Conservation (phyloP, 768 basidiomycete genomes). For the Leccinum rimulosum region DNA sequence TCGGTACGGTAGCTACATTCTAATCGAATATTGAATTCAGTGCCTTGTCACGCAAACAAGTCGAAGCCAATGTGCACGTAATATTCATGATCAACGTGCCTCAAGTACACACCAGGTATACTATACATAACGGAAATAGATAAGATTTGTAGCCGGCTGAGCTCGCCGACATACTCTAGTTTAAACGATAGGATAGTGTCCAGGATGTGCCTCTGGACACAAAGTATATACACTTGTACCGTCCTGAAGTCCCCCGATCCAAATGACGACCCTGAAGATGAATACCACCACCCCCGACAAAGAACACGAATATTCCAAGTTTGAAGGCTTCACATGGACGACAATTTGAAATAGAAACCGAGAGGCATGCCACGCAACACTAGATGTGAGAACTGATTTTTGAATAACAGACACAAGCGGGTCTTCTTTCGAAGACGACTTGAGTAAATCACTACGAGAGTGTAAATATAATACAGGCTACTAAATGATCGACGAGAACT, state of each 20-base stretch:
- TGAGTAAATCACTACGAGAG: slow-evolving; percentile 21
- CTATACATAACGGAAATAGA: slow-evolving; percentile 9
- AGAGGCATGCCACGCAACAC: slow-evolving; percentile 6
- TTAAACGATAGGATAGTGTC: slow-evolving; percentile 5
- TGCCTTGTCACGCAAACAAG: too few relatives aligned
- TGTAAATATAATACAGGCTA: background rate
- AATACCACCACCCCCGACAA: slow-evolving; percentile 4
- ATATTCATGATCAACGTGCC: too few relatives aligned
- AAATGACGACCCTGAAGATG: slow-evolving; percentile 1
- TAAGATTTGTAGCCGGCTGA: background rate
- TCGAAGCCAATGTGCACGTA: too few relatives aligned
- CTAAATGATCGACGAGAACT: slow-evolving; percentile 13
- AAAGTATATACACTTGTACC: slow-evolving; percentile 6
- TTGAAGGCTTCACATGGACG: slow-evolving; percentile 5
- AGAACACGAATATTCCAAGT: background rate
- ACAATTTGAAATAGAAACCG: slow-evolving; percentile 3
- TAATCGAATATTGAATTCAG: too few relatives aligned
- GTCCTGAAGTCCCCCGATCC: slow-evolving; percentile 1
- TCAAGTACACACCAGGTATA: background rate
- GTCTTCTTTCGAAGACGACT: background rate
- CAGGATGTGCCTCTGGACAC: background rate
- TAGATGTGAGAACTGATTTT: slow-evolving; percentile 4
- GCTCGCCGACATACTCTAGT: slow-evolving; percentile 11
- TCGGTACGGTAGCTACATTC: too few relatives aligned
- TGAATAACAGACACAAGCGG: background rate